A percentile compares a stretch with the other conserved stretches of the same genome.
Evolutionary conservation across 2,329 filamentous ascomycete species (phyloP).

Genomic region (Aspergillus pseudoglaucus): DNA sequence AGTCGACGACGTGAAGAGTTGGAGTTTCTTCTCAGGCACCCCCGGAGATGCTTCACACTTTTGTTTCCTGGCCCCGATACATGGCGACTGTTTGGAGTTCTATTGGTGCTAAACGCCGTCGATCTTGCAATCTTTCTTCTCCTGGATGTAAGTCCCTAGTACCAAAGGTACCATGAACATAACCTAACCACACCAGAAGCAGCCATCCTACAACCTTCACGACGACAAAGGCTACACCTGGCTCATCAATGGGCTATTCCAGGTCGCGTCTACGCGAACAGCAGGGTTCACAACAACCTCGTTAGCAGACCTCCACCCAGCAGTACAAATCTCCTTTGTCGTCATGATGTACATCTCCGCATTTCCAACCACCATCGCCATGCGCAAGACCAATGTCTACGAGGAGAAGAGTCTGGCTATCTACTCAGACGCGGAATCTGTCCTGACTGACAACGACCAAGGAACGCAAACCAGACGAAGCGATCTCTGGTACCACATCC

Average conservation of each 20-base stretch:
- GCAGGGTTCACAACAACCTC: constrained; percentile 82
- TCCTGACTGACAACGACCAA: constrained; percentile 25
- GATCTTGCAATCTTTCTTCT: constrained; percentile 86
- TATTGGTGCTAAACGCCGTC: constrained; percentile 70
- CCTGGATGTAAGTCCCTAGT: constrained; percentile 61
- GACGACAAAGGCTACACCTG: constrained; percentile 45
- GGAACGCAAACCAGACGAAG: constrained; percentile 49
- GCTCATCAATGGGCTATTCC: constrained; percentile 79
- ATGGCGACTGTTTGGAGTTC: constrained; percentile 85
- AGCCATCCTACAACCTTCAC: constrained; percentile 56
- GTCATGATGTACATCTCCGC: constrained; percentile 99
- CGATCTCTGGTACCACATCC: constrained; percentile 80
- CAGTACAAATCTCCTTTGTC: constrained; percentile 88
- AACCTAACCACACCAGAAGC: constrained; percentile 45
- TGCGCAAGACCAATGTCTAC: constrained; percentile 91
- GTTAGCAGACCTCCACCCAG: constrained; percentile 71
- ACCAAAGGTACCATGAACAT: background rate
- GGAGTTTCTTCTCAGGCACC: constrained; percentile 81
- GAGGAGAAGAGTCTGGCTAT: constrained; percentile 65
- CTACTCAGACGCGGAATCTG: constrained; percentile 57
- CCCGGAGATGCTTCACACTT: constrained; percentile 87
- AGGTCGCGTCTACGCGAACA: constrained; percentile 80
- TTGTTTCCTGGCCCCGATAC: constrained; percentile 80
- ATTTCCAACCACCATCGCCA: constrained; percentile 89
- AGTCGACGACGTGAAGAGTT: constrained; percentile 78